Conservation (phyloP, 352 stramenopile genomes). For the Phytopythium delawarense region DNA sequence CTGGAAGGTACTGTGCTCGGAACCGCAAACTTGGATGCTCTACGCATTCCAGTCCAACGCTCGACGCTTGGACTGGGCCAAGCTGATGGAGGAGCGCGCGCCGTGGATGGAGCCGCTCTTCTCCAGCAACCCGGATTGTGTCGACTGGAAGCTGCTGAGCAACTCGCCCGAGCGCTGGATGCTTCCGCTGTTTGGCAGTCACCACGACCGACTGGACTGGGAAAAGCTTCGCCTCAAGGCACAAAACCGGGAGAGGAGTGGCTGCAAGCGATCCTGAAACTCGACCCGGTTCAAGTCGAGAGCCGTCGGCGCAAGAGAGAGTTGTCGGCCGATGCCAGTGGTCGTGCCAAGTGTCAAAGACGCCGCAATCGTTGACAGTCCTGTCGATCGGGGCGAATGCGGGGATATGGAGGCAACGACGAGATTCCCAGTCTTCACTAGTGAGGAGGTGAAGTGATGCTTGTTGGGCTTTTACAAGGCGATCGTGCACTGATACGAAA, state of each 20-base stretch:
- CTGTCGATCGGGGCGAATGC: no score
- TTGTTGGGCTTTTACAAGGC: no score
- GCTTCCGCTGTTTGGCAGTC: not conserved
- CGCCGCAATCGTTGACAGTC: no score
- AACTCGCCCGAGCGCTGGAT: not conserved
- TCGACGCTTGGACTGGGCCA: not conserved
- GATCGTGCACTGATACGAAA: no score
- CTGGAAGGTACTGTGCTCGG: not conserved
- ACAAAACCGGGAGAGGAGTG: not conserved
- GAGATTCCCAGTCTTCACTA: not conserved
- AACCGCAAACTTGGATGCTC: not conserved
- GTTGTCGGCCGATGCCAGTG: no score
- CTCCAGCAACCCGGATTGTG: not conserved
- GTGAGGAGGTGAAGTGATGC: no score
- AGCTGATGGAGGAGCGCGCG: not conserved
- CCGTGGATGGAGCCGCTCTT: not conserved
- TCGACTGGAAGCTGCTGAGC: not conserved
- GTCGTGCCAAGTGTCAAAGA: not conserved
- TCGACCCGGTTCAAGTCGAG: not conserved
- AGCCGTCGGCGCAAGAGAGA: not conserved
- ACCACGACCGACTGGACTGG: not conserved
- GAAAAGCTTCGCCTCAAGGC: not conserved
- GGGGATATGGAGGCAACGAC: not conserved
- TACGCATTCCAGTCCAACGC: not conserved
- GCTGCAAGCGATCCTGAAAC: not conserved